Evolutionary conservation across 2,329 filamentous ascomycete genomes (phyloP), one percentile per base, ranked within the genome.

Genomic region (Penicillium olsonii): DNA sequence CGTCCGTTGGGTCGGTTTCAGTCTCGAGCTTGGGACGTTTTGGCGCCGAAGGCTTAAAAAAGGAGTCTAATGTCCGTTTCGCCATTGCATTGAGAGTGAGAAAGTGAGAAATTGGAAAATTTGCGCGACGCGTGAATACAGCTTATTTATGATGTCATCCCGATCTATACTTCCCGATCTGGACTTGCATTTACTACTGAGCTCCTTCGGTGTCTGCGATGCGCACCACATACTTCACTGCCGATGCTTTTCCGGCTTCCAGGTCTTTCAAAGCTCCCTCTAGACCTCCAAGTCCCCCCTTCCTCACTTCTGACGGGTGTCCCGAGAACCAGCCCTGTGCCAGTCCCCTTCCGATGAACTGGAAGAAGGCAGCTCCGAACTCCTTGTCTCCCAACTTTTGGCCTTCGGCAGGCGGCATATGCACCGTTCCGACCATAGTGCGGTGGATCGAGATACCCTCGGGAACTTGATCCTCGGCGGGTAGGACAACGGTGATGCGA

Each of bases 51-150:
- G 80, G 76, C 24, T 75, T 73, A 68, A 91, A 90, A 72, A 90
- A 91, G 10, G 79, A 72, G 53, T 90, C 85, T 1, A 91, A 75
- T 0, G 86, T 88, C 48, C 86, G 78, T 63, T 87, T 85, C 10
- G 68, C 50, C 69, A 72, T 71, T n/a, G n/a, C n/a, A n/a, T n/a
- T n/a, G n/a, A n/a, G n/a, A n/a, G 17, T 27, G 17, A 7, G 6
- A 11, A 29, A 19, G 10, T 39, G 12, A 8, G 38, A 14, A 19
- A 41, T 11, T 12, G 18, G 7, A 11, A n/a, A 20, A 12, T 5
- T 20, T 19, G 31, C 14, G 45, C 12, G 20, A 41, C 17, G 38
- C 37, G 39, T 37, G 42, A 44, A 15, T 20, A 40, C n/a, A 26
- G 22, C 18, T n/a, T n/a, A 35, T 38, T 48, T 26, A 45, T 27